phyloP scores from a whole-genome alignment of 1,139 yeast species.

The Yamadazyma siamensis region DNA sequence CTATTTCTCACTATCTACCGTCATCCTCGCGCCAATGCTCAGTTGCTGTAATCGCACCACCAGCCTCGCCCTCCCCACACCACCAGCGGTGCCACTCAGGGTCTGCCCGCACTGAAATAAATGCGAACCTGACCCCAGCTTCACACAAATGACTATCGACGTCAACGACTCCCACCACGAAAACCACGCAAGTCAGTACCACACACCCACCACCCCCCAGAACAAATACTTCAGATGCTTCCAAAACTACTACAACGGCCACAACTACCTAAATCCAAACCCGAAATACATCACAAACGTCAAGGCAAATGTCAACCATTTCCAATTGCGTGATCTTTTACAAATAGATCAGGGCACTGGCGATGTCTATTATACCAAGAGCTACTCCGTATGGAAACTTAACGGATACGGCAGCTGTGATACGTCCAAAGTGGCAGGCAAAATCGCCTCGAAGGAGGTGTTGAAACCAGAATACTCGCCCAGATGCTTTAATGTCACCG shows the following conservation, averaged over 20 bases:
- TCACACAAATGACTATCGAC: slow-evolving; percentile 10
- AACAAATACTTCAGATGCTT: slow-evolving; percentile 25
- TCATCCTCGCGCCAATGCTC: no score
- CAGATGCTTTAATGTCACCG: slow-evolving; percentile 60
- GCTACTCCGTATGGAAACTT: slow-evolving; percentile 27
- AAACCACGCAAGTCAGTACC: slow-evolving; percentile 4
- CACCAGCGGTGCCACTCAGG: background rate
- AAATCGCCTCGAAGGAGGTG: slow-evolving; percentile 20
- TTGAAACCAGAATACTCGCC: slow-evolving; percentile 56
- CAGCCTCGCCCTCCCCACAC: background rate
- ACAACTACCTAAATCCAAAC: slow-evolving; percentile 34
- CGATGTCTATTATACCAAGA: slow-evolving; percentile 30
- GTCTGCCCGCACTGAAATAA: background rate
- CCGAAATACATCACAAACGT: slow-evolving; percentile 35
- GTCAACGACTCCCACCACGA: slow-evolving; percentile 3
- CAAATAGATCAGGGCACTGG: slow-evolving; percentile 36
- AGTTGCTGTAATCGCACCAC: background rate
- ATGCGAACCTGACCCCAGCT: background rate
- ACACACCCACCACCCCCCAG: slow-evolving; percentile 3
- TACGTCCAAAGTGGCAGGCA: background rate
- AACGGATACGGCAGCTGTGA: slow-evolving; percentile 17
- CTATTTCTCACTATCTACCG: no score
- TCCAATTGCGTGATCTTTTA: slow-evolving; percentile 83
- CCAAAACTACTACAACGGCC: slow-evolving; percentile 45
- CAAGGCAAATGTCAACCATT: slow-evolving; percentile 53